These are phyloP conservation scores for Edaphochlamys debaryana DNA, from an alignment of 139 green algal genomes.

Conservation along the genomic window DNA sequence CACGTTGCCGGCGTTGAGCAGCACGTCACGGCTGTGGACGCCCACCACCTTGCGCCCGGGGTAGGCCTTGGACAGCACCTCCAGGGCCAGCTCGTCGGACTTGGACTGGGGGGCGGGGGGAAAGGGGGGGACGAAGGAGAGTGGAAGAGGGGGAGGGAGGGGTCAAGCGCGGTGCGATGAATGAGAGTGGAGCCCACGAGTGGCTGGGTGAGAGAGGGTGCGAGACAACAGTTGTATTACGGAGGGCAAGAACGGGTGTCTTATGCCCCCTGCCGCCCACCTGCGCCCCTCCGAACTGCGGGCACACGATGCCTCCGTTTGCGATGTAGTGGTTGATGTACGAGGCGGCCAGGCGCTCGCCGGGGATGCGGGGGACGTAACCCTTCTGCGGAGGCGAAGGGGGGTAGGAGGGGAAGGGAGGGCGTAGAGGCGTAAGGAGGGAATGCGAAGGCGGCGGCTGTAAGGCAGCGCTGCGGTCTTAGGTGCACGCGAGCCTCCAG, in stretches of 20 bases:
- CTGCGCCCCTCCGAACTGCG: constrained; percentile 37
- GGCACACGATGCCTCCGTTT: constrained; percentile 74
- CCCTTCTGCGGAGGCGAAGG: no score
- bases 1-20: constrained; percentile 81
- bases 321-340: constrained; percentile 89
- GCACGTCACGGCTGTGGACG: constrained; percentile 68
- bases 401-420: no score
- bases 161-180: no score
- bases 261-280: no score
- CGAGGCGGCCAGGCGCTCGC: constrained; percentile 65
- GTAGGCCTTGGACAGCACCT: constrained; percentile 67
- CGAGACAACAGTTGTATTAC: no score
- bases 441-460: no score
- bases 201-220: no score
- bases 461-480: no score
- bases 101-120: constrained; percentile 33
- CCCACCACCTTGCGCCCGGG: constrained; percentile 67
- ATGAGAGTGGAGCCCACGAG: no score
- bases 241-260: no score
- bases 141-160: neutral
- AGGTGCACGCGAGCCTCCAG: no score
- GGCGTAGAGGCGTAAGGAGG: no score
- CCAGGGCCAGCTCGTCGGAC: constrained; percentile 66
- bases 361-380: constrained; percentile 63
- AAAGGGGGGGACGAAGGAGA: neutral